Evolutionary conservation across 768 basidiomycete genomes (phyloP), one percentile per base, ranked within the genome.

Genomic region (Pleurotus tuoliensis): DNA sequence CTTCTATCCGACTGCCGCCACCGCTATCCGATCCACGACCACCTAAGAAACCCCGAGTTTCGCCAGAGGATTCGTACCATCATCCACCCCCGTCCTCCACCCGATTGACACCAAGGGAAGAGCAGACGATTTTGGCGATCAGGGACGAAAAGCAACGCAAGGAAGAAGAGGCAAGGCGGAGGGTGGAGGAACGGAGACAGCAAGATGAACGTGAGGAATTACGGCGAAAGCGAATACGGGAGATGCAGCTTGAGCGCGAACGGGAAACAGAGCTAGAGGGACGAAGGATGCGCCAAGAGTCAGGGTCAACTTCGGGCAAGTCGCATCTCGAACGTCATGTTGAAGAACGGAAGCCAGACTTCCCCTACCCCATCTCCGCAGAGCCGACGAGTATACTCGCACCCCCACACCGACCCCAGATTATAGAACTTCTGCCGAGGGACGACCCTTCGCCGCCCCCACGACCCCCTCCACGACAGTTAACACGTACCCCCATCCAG

Each of bases 1-100:
- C 51, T 39, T 39, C 51, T 4, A 53, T 53, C 51, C 51, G 51
- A 41, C 39, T 53, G 8, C 51, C 51, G 22, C 51, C 51, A 38
- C 51, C 51, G 6, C 24, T 53, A 20, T 11, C 51, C 18, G 51
- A 53, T 53, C 51, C 51, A 22, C 51, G 51, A 12, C 51, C 51
- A 18, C 39, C 39, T 18, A 53, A 53, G 51, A 53, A 53, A 41
- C 38, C 51, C 39, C 51, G 51, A 41, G 51, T 53, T 16, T 53
- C 51, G 15, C 4, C 51, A 41, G 51, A 53, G 22, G 51, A 53
- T 41, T 27, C 27, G n/a, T 44, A 16, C n/a, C 41, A n/a, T 15
- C 30, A 34, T 11, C 15, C 41, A 16, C 5, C 41, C 41, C 48
- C 48, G 7, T 39, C 51, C 9, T 18, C 51, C 24, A 38, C 51